Base-by-base conservation (phyloP, 2,329 filamentous ascomycete species). In the Colletotrichum liriopes region DNA sequence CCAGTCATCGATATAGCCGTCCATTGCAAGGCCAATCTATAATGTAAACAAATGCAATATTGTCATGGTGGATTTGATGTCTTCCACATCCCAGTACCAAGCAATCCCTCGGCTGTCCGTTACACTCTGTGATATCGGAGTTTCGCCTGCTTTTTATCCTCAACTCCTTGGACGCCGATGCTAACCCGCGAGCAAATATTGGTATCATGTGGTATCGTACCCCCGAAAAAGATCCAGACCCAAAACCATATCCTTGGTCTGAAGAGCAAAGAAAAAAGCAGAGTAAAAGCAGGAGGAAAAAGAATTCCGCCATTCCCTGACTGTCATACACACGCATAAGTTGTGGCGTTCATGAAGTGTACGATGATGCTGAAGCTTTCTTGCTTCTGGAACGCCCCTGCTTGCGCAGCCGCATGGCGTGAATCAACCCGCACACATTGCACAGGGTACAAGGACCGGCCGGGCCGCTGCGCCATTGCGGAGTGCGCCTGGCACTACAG, bases 391-490 rank as follows among this genome's bases (percentile, higher is more conserved):
- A 14, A 11, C 39, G 60, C 12, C 60, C 37, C 18, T 43, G 35
- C 49, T 55, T 64, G 23, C 61, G 61, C 49, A 54, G 51, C 49
- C 61, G 37, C 61, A 43, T 45, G 49, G 61, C 61, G n/a, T 55
- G 23, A 8, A 64, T 9, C 26, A 64, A 37, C 1, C 61, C 61
- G 49, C 61, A 64, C 9, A 64, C 61, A 20, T 64, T 64, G 49
- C 61, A 64, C 11, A 64, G 26, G 2, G 37, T 64, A 5, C 49
- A 41, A 11, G 61, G 61, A 23, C 61, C 61, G 18, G 61, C 61
- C 7, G 61, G 61, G 8, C 61, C 61, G 14, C 12, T 54, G 39
- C 61, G 61, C 61, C 61, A 64, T 32, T 64, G 49, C 1, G 61
- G 61, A 8, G 61, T 64, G 26, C 26, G 37, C 1, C 45, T 29